Evolutionary conservation across 139 green algal genomes (phyloP), one percentile per base, ranked within the genome.

Genomic region (Picochlorum sp.): DNA sequence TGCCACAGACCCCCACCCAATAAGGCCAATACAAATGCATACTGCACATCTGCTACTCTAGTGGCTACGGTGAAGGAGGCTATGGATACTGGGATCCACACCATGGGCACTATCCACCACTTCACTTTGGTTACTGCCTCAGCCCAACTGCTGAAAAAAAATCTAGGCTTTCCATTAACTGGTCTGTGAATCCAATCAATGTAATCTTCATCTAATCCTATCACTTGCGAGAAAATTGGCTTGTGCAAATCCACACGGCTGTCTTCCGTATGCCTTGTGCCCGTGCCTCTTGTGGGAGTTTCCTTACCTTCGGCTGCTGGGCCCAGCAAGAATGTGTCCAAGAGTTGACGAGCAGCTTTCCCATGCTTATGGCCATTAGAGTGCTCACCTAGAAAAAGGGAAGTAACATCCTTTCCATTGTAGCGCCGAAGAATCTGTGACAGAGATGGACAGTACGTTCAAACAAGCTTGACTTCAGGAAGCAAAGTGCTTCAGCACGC

Each of bases 31-130:
- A 80, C 31, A 16, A 28, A 1, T 0, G 20, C 8, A 24, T 20
- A 4, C 0, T 33, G 24, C 28, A 72, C 18, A n/a, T 18, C 30
- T 24, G 30, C n/a, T 12, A 14, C 20, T 14, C 22, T 14, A 31
- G 12, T 32, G 5, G 44, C 20, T 53, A 7, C 30, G n/a, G 30
- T 22, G 1, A 53, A 24, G 7, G n/a, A 53, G 22, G 22, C 8
- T 12, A 24, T 32, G 29, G 24, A 24, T 2, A 53, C 28, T 0
- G 90, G 87, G 0, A 91, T 50, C 90, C 90, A 97, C 2, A 96
- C 16, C 18, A 88, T 33, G 0, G 87, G 90, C 24, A 97, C 86
- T 4, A 95, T 65, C 81, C 85, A 94, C 77, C 73, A 74, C 13
- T 61, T 33, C 1, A 67, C 47, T n/a, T 81, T 70, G 29, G 78